A percentile compares a stretch with the other conserved stretches of the same genome.
Evolutionary conservation across 768 basidiomycete genomes (phyloP).

Genomic region (Rhodosporidiobolus odoratus): DNA sequence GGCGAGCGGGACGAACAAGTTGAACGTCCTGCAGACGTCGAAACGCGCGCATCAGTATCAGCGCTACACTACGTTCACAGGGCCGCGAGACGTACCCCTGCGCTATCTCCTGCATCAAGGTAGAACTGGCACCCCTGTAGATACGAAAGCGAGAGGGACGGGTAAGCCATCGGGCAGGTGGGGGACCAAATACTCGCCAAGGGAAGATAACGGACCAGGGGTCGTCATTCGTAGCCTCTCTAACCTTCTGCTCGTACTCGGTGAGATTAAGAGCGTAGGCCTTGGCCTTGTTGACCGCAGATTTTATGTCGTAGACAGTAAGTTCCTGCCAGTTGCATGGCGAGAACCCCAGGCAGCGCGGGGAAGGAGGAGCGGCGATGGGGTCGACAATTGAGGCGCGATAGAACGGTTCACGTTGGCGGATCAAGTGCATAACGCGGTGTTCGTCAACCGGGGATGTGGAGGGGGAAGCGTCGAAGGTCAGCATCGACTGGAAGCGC

Average conservation of each 20-base stretch:
- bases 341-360: background rate
- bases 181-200: too few species aligned
- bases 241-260: slow-evolving; percentile 94
- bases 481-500: background rate
- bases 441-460: too few species aligned
- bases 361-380: background rate
- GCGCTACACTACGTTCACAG: slow-evolving; percentile 17
- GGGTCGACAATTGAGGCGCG: background rate
- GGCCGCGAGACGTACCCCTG: slow-evolving; percentile 63
- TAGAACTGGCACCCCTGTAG: slow-evolving; percentile 53
- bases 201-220: slow-evolving; percentile 67
- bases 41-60: background rate
- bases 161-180: too few species aligned
- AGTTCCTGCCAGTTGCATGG: slow-evolving; percentile 27
- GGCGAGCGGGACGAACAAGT: slow-evolving; percentile 62
- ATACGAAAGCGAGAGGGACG: background rate
- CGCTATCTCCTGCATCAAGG: slow-evolving; percentile 96
- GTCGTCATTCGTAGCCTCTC: slow-evolving; percentile 95
- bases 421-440: too few species aligned
- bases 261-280: slow-evolving; percentile 86
- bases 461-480: too few species aligned
- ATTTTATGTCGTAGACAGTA: slow-evolving; percentile 38
- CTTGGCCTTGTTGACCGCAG: slow-evolving; percentile 63
- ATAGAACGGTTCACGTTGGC: too few species aligned
- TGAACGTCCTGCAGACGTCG: slow-evolving; percentile 75